phyloP scores from a whole-genome alignment of 129 eudicot genomes.

The Kitagawia praeruptora region DNA sequence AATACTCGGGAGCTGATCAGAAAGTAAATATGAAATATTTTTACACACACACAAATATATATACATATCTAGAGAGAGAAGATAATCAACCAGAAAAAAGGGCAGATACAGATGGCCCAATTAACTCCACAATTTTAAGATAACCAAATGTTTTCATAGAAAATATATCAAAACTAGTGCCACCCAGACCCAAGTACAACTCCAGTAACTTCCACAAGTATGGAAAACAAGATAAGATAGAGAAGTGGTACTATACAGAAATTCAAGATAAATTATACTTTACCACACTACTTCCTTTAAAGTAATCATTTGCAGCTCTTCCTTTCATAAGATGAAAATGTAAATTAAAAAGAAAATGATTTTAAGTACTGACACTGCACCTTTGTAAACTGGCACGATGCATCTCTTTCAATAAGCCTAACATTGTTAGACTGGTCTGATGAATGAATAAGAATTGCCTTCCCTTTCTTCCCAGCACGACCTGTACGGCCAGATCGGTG shows the following conservation, averaged over 20 bases:
- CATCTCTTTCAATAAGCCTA: slow-evolving; percentile 50
- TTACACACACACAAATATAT: background rate
- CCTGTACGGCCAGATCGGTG: slow-evolving; percentile 96
- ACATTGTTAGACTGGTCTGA: slow-evolving; percentile 47
- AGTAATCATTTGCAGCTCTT: background rate
- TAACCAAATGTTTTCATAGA: background rate
- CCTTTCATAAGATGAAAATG: background rate
- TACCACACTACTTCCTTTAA: background rate
- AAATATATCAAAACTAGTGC: background rate
- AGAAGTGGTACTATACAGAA: background rate
- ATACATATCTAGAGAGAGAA: too few relatives aligned
- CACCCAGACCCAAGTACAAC: background rate
- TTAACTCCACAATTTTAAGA: background rate
- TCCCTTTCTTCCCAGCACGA: slow-evolving; percentile 97
- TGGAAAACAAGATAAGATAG: background rate
- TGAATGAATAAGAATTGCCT: slow-evolving; percentile 64
- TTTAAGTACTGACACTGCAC: slow-evolving; percentile 14
- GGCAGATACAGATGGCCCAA: background rate
- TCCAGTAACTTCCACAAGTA: background rate
- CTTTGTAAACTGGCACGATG: slow-evolving; percentile 67
- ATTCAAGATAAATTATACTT: background rate
- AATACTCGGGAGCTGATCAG: slow-evolving; percentile 60
- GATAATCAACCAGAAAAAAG: background rate
- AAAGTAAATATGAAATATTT: background rate
- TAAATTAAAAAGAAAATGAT: background rate